Evolutionary conservation across 225 moss, liverwort and hornwort genomes (phyloP).

Genomic region (Straminergon stramineum): DNA sequence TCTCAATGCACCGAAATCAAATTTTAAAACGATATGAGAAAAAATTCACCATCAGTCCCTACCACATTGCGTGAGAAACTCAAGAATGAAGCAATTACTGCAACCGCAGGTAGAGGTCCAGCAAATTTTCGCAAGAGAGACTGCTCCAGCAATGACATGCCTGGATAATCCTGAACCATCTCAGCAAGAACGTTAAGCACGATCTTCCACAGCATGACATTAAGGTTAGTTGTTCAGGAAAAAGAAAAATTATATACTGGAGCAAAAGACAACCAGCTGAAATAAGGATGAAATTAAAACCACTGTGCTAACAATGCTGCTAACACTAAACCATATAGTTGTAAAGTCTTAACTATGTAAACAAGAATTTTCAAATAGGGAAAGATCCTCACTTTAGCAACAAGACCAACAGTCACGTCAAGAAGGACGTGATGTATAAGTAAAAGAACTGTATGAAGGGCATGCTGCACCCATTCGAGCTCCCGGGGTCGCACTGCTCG

Average conservation of each 20-base stretch:
- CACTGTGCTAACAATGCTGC: background rate
- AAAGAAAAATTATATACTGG: background rate
- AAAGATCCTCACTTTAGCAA: conserved; percentile 51
- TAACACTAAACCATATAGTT: background rate
- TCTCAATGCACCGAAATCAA: background rate
- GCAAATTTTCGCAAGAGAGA: conserved; percentile 74
- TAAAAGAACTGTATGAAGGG: conserved; percentile 64
- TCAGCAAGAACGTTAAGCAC: background rate
- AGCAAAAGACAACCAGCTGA: background rate
- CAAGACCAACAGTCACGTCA: conserved; percentile 56
- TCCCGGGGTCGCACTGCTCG: conserved; percentile 75
- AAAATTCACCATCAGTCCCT: background rate
- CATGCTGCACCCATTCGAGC: conserved; percentile 84
- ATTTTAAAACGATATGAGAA: background rate
- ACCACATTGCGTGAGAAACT: conserved; percentile 73
- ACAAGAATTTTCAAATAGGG: background rate
- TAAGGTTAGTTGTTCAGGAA: background rate
- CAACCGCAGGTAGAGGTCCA: conserved; percentile 72
- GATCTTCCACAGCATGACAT: background rate
- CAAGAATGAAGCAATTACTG: conserved; percentile 73
- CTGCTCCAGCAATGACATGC: conserved; percentile 71
- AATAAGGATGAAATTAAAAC: background rate
- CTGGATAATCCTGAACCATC: conserved; percentile 61
- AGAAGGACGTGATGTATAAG: conserved; percentile 75
- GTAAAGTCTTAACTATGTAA: background rate